phyloP scores from a whole-genome alignment of 192 early-diverging fungal species.

The Coemansia sp. region DNA sequence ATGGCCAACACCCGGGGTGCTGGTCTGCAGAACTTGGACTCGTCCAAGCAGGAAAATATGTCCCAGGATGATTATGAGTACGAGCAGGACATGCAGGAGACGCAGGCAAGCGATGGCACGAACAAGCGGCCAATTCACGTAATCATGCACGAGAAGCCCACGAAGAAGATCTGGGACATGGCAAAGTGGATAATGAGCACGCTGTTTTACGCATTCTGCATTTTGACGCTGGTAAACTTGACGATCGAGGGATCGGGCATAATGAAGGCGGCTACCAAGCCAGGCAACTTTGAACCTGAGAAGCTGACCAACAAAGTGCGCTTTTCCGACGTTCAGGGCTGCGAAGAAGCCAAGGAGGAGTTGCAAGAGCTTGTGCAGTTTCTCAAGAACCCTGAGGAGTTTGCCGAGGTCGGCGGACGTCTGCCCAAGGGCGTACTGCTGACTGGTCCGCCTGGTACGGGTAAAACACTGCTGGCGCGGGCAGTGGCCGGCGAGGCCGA shows the following conservation, averaged over 20 bases:
- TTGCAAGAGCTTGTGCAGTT: conserved; percentile 96
- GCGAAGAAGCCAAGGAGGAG: conserved; percentile 98
- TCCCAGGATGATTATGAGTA: conserved; percentile 2
- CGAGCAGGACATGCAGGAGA: conserved; percentile 9
- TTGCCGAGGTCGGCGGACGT: conserved; percentile 90
- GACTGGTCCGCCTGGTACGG: conserved; percentile 93
- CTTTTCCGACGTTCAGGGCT: conserved; percentile 94
- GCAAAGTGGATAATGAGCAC: conserved; percentile 45
- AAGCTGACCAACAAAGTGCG: conserved; percentile 57
- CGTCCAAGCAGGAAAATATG: background rate
- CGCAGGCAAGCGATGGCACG: conserved; percentile 15
- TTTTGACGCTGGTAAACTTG: conserved; percentile 66
- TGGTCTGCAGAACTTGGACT: background rate
- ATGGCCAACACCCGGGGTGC: background rate
- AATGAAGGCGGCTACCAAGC: conserved; percentile 57
- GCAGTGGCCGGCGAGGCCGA: conserved; percentile 97
- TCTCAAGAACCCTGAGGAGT: conserved; percentile 86
- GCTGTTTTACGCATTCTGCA: conserved; percentile 61
- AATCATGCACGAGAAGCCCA: conserved; percentile 32
- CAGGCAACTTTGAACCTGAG: conserved; percentile 33
- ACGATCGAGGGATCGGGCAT: conserved; percentile 70
- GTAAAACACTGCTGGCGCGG: conserved; percentile 94
- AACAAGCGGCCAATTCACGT: conserved; percentile 37
- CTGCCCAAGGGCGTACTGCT: conserved; percentile 90
- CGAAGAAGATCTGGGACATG: conserved; percentile 28